phyloP scores from a whole-genome alignment of 108 stramenopile species.

The Cyclotella sp. region DNA sequence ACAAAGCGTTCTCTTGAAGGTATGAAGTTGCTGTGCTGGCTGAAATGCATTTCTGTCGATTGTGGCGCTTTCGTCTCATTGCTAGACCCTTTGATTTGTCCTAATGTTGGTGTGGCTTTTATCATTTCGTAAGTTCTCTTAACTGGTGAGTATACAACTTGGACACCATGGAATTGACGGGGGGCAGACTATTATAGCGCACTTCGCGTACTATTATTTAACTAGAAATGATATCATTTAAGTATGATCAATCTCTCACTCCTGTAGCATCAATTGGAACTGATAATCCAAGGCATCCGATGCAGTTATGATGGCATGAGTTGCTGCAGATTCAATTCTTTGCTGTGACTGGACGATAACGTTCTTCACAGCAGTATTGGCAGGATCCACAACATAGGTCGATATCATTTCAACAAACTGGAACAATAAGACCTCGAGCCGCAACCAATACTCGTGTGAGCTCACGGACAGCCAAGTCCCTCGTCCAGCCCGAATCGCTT shows the following conservation, averaged over 20 bases:
- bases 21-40: not conserved
- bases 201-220: not conserved
- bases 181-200: not conserved
- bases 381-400: slow-evolving; percentile 40
- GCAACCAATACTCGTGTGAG: slow-evolving; percentile 36
- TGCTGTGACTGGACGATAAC: slow-evolving; percentile 18
- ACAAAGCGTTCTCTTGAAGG: slow-evolving; percentile 60
- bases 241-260: slow-evolving; percentile 13
- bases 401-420: slow-evolving; percentile 47
- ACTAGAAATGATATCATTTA: not conserved
- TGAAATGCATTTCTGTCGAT: not conserved
- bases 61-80: too few species aligned
- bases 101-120: not conserved
- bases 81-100: too few species aligned
- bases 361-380: slow-evolving; percentile 28
- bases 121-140: slow-evolving; percentile 16
- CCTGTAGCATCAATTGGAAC: slow-evolving; percentile 41
- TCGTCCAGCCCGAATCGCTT: slow-evolving; percentile 25
- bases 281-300: slow-evolving; percentile 50
- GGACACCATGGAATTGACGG: slow-evolving; percentile 39
- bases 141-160: slow-evolving; percentile 41
- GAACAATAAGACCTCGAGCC: slow-evolving; percentile 39
- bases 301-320: slow-evolving; percentile 47
- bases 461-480: slow-evolving; percentile 10
- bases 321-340: slow-evolving; percentile 37